Evolutionary conservation across 2,329 filamentous ascomycete species (phyloP).

Genomic region (Hymenoscyphus scutula): DNA sequence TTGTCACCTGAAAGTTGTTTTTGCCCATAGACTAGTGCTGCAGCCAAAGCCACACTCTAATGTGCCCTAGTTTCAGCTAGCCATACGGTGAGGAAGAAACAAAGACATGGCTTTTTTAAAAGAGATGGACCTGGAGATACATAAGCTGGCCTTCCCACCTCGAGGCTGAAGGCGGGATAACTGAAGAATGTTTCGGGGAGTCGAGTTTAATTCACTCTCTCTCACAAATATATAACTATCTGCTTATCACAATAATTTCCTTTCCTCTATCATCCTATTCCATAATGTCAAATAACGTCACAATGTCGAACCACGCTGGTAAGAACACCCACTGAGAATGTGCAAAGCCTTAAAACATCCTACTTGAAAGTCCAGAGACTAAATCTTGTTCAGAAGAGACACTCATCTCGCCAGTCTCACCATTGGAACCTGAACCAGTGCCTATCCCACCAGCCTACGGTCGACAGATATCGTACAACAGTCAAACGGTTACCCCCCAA

Average conservation of each 20-base stretch:
- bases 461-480: slow-evolving; percentile 19
- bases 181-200: not conserved
- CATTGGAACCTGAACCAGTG: slow-evolving; percentile 2
- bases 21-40: not conserved
- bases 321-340: not conserved
- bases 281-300: not conserved
- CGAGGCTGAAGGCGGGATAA: not conserved
- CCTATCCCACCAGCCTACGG: slow-evolving; percentile 18
- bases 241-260: not conserved
- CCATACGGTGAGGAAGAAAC: not conserved
- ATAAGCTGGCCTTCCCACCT: not conserved
- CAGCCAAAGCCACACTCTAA: slow-evolving; percentile 3
- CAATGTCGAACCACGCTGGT: not conserved
- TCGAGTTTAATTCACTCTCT: not conserved
- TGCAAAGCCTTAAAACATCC: not conserved
- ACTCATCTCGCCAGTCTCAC: not conserved
- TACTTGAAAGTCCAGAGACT: not conserved
- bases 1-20: not conserved
- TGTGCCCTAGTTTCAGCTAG: not conserved
- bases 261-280: not conserved
- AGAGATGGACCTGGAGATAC: not conserved
- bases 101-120: not conserved
- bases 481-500: not conserved
- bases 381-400: not conserved
- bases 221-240: not conserved